Percentiles rank a stretch among this genome's conserved stretches.
Evolutionary conservation across 768 basidiomycete genomes (phyloP).

Genomic region (Podaxis rugospora): DNA sequence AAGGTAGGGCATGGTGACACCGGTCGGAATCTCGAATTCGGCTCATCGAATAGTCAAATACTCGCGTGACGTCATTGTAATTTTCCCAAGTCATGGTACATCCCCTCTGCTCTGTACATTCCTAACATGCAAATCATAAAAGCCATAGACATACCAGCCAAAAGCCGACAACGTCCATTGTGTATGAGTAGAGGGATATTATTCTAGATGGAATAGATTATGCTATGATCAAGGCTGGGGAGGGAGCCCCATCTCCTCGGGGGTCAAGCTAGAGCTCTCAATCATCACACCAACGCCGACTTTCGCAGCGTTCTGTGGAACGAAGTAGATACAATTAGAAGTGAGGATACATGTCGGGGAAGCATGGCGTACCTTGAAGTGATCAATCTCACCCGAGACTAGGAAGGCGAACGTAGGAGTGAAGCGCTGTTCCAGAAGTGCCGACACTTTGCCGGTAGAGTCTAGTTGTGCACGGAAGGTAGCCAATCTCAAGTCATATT

Average conservation of each 20-base stretch:
- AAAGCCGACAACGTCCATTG: slow-evolving; percentile 13
- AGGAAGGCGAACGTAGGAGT: slow-evolving; percentile 93
- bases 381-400: slow-evolving; percentile 96
- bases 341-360: not conserved
- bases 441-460: slow-evolving; percentile 92
- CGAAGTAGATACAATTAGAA: slow-evolving; percentile 5
- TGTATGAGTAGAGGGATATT: slow-evolving; percentile 18
- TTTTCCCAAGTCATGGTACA: not conserved
- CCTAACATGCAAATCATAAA: not conserved
- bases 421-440: slow-evolving; percentile 92
- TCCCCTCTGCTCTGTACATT: not conserved
- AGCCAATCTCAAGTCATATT: slow-evolving; percentile 92
- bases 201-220: slow-evolving; percentile 25
- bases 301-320: slow-evolving; percentile 78
- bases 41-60: not conserved
- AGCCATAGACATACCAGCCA: not conserved
- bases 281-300: slow-evolving; percentile 98
- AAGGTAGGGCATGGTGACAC: not conserved
- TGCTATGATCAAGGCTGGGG: slow-evolving; percentile 39
- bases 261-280: slow-evolving; percentile 76
- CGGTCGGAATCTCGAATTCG: not conserved
- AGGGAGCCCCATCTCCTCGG: slow-evolving; percentile 77
- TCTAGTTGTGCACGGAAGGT: slow-evolving; percentile 95
- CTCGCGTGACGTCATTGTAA: slow-evolving; percentile 10
- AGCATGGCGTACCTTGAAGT: slow-evolving; percentile 74